Conservation (phyloP, 2,329 filamentous ascomycete species). For the Myriosclerotinia scirpicola region DNA sequence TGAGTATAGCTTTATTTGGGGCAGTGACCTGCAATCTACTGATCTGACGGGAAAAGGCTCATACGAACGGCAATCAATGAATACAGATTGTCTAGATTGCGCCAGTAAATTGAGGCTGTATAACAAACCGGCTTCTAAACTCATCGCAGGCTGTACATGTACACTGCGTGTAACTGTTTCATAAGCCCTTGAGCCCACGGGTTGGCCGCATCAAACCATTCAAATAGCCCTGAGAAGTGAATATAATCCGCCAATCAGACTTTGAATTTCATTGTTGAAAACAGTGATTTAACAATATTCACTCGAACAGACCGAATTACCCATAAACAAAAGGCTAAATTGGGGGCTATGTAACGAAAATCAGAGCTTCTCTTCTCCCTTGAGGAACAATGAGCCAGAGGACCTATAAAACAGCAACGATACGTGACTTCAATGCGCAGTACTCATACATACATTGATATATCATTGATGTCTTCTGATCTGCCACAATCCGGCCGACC, state of each 20-base stretch:
- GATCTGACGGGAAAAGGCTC: background rate
- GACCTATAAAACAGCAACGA: background rate
- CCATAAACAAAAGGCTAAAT: background rate
- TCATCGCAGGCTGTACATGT: background rate
- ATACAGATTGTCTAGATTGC: background rate
- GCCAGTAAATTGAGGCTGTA: background rate
- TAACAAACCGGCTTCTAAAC: background rate
- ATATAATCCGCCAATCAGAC: constrained; percentile 2
- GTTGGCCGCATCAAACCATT: background rate
- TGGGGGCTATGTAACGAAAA: background rate
- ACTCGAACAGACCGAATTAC: too few species aligned
- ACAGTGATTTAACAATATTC: background rate
- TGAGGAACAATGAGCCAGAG: background rate
- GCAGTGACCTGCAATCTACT: constrained; percentile 1
- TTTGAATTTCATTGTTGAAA: constrained; percentile 2
- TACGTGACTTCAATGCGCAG: background rate
- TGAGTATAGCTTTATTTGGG: constrained; percentile 2
- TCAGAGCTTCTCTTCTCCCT: background rate
- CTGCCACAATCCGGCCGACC: too few species aligned
- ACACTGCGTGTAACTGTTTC: background rate
- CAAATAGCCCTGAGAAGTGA: background rate
- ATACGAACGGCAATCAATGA: background rate
- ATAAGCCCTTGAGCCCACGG: background rate
- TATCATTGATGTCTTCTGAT: background rate
- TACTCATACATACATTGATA: background rate